Evolutionary conservation across 805 yeast species (phyloP), one percentile per base, ranked within the genome.

Genomic region (Lachancea cidri): DNA sequence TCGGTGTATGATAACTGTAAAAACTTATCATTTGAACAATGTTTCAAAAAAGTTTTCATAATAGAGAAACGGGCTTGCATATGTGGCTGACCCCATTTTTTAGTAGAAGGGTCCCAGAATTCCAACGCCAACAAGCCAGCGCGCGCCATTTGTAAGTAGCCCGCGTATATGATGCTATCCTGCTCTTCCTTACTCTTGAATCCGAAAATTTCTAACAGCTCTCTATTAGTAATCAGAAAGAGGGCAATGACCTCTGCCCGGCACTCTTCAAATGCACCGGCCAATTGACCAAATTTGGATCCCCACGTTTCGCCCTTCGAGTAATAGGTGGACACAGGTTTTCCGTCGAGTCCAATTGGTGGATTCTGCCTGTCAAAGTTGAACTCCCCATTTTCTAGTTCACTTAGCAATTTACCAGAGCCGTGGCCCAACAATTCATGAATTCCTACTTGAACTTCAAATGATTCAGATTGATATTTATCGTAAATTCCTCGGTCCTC

Each of bases 11-110:
- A 71, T 38, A 87, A 64, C 36, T 68, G 66, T 19, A 79, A 79
- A 30, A 86, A 81, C 14, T 67, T 74, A 17, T 67, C 63, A 20
- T 83, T 80, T 1, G 87, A 81, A 17, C 55, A 46, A 35, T 57
- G 60, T 40, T 78, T 72, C 53, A 83, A 65, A 58, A 85, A 79
- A 11, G 81, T 74, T 66, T 84, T 85, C 73, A 85, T 72, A 51
- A 87, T 86, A 24, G 93, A 86, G 65, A 74, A 87, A 62, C 96
- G 73, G 3, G 95, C 96, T 67, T 86, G 95, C 87, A 86, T 86
- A 61, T 87, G 96, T 11, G 96, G 81, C 67, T 87, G 96, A 22
- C 96, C 96, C 95, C 96, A 87, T 65, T 86, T 86, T 44, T 70
- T 67, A 20, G 86, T 73, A 34, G 65, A 64, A 30, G 95, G 95